phyloP scores from a whole-genome alignment of 2,329 filamentous ascomycete species.

The Diaporthe sp. region DNA sequence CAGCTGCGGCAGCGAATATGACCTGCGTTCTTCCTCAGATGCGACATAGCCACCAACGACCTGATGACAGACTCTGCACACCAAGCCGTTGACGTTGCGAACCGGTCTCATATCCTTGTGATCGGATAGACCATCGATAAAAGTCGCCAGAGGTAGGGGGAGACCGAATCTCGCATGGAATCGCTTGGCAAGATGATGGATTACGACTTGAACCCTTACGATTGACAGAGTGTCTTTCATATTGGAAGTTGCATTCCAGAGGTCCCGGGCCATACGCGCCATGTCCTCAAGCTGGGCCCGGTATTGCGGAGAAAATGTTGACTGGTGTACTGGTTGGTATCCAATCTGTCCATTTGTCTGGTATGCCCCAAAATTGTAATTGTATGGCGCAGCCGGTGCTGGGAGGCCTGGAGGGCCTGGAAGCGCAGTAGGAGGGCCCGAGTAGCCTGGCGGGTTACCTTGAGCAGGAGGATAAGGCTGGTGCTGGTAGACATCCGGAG shows the following conservation, averaged over 20 bases:
- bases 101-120: constrained; percentile 70
- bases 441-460: constrained; percentile 40
- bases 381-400: constrained; percentile 42
- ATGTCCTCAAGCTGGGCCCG: constrained; percentile 66
- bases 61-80: constrained; percentile 68
- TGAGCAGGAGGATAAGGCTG: constrained; percentile 47
- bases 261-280: constrained; percentile 67
- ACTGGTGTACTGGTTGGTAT: constrained; percentile 45
- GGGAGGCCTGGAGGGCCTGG: constrained; percentile 31
- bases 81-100: constrained; percentile 66
- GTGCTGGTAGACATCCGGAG: constrained; percentile 42
- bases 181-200: constrained; percentile 72
- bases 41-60: constrained; percentile 49
- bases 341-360: constrained; percentile 44
- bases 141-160: constrained; percentile 69
- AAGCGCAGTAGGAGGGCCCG: constrained; percentile 36
- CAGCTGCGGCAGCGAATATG: constrained; percentile 71
- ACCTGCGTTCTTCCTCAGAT: constrained; percentile 52
- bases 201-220: constrained; percentile 73
- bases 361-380: constrained; percentile 45
- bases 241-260: constrained; percentile 73
- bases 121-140: constrained; percentile 71
- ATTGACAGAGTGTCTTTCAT: constrained; percentile 73
- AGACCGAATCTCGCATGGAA: constrained; percentile 72
- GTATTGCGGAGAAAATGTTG: constrained; percentile 57